These are phyloP conservation scores for Cupressus sempervirens DNA, from an alignment of 75 land plant species.

Conservation along the genomic window DNA sequence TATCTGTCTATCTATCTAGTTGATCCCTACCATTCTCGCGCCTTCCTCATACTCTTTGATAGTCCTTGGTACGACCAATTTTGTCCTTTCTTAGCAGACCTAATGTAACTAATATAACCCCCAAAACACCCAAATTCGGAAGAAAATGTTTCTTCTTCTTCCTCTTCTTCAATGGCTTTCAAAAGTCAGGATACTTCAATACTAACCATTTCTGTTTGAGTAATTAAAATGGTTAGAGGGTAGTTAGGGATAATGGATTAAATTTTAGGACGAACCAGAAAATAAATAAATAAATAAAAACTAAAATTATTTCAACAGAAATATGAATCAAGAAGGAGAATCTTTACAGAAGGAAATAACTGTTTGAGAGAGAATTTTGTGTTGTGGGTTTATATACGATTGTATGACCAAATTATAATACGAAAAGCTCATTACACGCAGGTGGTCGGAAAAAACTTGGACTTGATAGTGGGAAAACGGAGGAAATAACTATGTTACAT, in stretches of 20 bases:
- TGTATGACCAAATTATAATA: too few relatives aligned
- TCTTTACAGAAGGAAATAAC: background rate
- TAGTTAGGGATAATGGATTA: background rate
- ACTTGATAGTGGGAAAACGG: background rate
- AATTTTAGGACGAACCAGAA: background rate
- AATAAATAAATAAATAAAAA: too few relatives aligned
- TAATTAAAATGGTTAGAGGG: background rate
- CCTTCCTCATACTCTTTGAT: background rate
- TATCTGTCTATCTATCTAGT: too few relatives aligned
- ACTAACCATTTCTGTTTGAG: background rate
- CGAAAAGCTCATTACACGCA: background rate
- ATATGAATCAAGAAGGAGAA: too few relatives aligned
- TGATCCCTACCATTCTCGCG: background rate
- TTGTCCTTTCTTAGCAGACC: background rate
- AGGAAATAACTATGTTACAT: too few relatives aligned
- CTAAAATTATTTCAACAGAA: too few relatives aligned
- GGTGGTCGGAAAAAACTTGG: background rate
- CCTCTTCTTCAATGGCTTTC: background rate
- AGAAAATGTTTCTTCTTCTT: background rate
- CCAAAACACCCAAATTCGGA: background rate
- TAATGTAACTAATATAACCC: background rate
- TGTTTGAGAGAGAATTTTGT: background rate
- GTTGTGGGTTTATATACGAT: background rate
- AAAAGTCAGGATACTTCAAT: background rate
- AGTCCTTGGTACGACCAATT: background rate